Percentiles rank a stretch among this genome's conserved stretches.
These are phyloP conservation scores for Begonia peltatifolia DNA, from an alignment of 306 rosid species.

Conservation along the genomic window DNA sequence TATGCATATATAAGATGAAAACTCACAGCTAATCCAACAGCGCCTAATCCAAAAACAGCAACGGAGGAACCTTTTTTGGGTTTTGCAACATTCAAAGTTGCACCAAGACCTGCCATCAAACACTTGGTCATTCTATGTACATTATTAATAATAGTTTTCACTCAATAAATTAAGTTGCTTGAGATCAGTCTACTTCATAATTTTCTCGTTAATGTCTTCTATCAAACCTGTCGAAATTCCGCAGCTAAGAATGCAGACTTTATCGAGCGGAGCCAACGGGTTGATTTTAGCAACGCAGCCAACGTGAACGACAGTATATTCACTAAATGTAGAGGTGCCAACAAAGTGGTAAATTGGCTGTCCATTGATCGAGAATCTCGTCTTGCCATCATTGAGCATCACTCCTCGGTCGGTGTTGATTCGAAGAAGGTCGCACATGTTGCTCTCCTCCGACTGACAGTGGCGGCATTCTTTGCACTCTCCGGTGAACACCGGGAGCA, in stretches of 20 bases:
- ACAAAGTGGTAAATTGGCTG: slow-evolving; percentile 67
- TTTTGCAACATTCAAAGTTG: slow-evolving; percentile 78
- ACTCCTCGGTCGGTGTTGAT: slow-evolving; percentile 79
- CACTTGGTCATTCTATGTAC: neutral
- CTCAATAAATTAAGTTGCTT: neutral
- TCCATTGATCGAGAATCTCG: slow-evolving; percentile 63
- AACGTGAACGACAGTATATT: slow-evolving; percentile 63
- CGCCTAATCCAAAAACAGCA: slow-evolving; percentile 82
- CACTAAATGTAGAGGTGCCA: slow-evolving; percentile 85
- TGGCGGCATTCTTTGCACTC: slow-evolving; percentile 81
- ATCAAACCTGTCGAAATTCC: slow-evolving; percentile 71
- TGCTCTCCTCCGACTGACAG: slow-evolving; percentile 81
- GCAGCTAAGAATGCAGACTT: slow-evolving; percentile 83
- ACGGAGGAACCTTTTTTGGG: slow-evolving; percentile 70
- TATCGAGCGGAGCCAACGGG: slow-evolving; percentile 84
- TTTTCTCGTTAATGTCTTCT: neutral
- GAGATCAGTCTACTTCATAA: neutral
- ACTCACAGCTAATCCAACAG: slow-evolving; percentile 89
- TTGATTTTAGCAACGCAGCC: slow-evolving; percentile 79
- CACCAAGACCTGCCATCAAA: slow-evolving; percentile 51
- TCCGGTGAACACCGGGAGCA: slow-evolving; percentile 84
- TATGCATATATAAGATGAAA: neutral
- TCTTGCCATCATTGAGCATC: slow-evolving; percentile 45
- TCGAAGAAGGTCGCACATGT: slow-evolving; percentile 84
- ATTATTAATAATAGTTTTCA: neutral